phyloP scores from a whole-genome alignment of 2,329 filamentous ascomycete genomes.

The Pestalotiopsis fici region DNA sequence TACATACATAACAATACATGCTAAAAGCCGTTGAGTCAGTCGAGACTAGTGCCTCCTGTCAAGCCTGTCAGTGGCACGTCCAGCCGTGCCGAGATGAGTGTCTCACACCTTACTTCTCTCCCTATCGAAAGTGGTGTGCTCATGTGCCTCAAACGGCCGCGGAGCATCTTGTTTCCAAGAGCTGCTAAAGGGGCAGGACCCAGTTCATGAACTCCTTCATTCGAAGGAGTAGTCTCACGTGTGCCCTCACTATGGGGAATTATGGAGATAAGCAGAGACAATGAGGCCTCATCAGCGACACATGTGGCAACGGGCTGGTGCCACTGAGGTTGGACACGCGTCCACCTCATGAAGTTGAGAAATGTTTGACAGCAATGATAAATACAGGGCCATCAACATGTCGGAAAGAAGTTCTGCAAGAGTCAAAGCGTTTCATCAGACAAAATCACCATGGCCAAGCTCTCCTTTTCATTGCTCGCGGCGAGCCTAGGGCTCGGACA shows the following conservation, averaged over 20 bases:
- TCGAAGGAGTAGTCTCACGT: background rate
- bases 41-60: background rate
- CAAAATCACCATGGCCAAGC: background rate
- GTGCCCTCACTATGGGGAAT: background rate
- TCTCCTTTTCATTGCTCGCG: background rate
- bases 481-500: background rate
- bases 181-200: background rate
- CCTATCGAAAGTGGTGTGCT: background rate
- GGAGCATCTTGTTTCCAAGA: background rate
- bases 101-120: background rate
- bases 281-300: background rate
- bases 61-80: background rate
- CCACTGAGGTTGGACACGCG: background rate
- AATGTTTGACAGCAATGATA: background rate
- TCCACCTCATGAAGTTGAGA: background rate
- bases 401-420: background rate
- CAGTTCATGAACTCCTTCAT: background rate
- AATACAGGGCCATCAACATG: background rate
- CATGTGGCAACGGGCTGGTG: background rate
- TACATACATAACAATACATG: background rate
- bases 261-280: background rate
- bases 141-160: background rate
- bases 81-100: conserved; percentile 5
- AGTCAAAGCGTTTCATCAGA: background rate
- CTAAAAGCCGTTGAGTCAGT: background rate